phyloP scores from a whole-genome alignment of 257 asterid genomes.

The Nicotiana tomentosiformis region DNA sequence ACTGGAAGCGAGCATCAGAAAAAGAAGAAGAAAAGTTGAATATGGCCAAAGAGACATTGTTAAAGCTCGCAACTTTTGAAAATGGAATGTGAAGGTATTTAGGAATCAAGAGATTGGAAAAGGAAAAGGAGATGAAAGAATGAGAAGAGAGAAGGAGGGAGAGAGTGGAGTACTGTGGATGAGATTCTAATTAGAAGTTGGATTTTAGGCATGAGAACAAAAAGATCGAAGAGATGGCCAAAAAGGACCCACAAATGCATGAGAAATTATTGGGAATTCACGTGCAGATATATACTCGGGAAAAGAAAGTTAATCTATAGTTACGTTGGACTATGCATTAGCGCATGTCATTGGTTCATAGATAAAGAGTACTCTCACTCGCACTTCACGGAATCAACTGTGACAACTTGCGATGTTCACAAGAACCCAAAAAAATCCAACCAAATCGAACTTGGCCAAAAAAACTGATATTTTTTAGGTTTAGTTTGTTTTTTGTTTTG shows the following conservation, averaged over 20 bases:
- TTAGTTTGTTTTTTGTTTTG: too few species aligned
- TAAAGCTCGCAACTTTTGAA: background rate
- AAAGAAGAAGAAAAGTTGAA: slow-evolving; percentile 14
- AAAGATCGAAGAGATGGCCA: slow-evolving; percentile 19
- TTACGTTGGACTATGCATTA: background rate
- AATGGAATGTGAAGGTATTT: background rate
- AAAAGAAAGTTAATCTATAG: background rate
- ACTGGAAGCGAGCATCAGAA: slow-evolving; percentile 10
- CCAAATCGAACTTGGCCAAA: too few species aligned
- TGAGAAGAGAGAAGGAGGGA: background rate
- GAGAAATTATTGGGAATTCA: slow-evolving; percentile 90
- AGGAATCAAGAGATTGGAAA: background rate
- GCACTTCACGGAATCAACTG: slow-evolving; percentile 53
- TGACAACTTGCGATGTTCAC: slow-evolving; percentile 24
- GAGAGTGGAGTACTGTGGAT: background rate
- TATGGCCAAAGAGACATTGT: background rate
- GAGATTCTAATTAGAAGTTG: slow-evolving; percentile 50
- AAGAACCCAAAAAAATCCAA: too few species aligned
- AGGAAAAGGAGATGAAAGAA: background rate
- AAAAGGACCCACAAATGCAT: slow-evolving; percentile 82
- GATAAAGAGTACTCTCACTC: slow-evolving; percentile 28
- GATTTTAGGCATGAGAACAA: slow-evolving; percentile 61
- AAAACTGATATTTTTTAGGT: too few species aligned
- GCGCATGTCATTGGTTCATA: slow-evolving; percentile 21
- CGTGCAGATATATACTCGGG: slow-evolving; percentile 43